Base-by-base conservation (phyloP, 139 green algal species). In the Picochlorum sp. region DNA sequence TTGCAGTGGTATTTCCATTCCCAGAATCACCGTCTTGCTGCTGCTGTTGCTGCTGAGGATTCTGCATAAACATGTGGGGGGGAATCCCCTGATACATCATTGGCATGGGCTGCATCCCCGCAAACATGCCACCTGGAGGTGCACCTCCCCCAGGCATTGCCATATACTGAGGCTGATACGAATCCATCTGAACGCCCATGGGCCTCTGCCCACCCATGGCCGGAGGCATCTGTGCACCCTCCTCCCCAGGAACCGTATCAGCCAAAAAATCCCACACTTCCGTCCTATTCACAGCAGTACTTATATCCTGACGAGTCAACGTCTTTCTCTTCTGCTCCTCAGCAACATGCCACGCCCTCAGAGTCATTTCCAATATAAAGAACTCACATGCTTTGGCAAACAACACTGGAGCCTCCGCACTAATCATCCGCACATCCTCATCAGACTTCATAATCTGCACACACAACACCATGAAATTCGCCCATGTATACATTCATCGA, bases 391-490 rank as follows among this genome's bases (percentile, higher is more conserved):
- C 85, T 81, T 95, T 96, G 31, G 91, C 89, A 75, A 99, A 99
- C 13, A 99, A 72, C 8, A 98, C 91, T 0, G 94, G 94, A 1
- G 94, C 94, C 64, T 99, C 94, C 16, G 92, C 88, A 59, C 81
- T 90, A 65, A 96, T 96, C 90, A 96, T 96, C 20, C 90, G 74
- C 55, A 98, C 91, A 66, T 97, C 91, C 74, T 98, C 92, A 45
- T 95, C 90, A 11, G 82, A 92, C 74, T 99, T 99, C 94, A 99
- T 99, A 49, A 99, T 99, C 85, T 94, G 83, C 47, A 65, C 13
- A 41, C 47, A 41, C 47, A 6, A 26, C 15, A 51, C 45, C 30
- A 45, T 24, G 34, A 34, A 38, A 30, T 16, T 8, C 16, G 16
- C 16, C 4, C 16, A 51, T 51, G 45, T 51, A 51, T 51, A 51